phyloP scores from a whole-genome alignment of 2,329 filamentous ascomycete species.

The Arthrocladium fulminans region DNA sequence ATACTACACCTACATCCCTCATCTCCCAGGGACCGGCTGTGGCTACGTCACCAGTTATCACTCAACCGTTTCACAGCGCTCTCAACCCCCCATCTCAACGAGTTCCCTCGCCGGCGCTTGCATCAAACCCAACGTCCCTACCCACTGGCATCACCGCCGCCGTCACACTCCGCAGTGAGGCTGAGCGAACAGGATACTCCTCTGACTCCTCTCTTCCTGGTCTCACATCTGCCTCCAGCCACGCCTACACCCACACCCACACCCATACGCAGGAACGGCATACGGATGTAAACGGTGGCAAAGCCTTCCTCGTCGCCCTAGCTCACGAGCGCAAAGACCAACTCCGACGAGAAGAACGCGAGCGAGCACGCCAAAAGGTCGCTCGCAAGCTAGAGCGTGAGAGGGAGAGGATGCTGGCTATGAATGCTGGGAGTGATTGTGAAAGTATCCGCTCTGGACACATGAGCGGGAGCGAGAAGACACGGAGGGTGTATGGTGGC shows the following conservation, averaged over 20 bases:
- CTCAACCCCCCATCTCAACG: not conserved
- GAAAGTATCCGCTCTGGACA: not conserved
- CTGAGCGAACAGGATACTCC: not conserved
- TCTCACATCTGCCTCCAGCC: not conserved
- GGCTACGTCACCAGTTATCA: not conserved
- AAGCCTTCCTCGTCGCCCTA: not conserved
- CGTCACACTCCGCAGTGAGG: not conserved
- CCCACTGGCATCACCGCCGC: not conserved
- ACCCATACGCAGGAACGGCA: not conserved
- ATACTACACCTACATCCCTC: not conserved
- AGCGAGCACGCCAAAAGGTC: slow-evolving; percentile 4
- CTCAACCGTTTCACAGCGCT: not conserved
- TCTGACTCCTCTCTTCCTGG: slow-evolving; percentile 5
- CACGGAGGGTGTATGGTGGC: not conserved
- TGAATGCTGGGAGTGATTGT: not conserved
- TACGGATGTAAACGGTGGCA: not conserved
- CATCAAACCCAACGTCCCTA: not conserved
- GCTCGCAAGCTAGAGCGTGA: not conserved
- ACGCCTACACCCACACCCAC: not conserved
- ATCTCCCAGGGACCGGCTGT: not conserved
- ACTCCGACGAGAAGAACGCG: slow-evolving; percentile 3
- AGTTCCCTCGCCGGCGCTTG: not conserved
- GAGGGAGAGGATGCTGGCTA: not conserved
- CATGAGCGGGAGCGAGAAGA: not conserved
- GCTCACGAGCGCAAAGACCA: not conserved